Conservation (phyloP, 192 early-diverging fungal species). For the Pecoramyces ruminantium region DNA sequence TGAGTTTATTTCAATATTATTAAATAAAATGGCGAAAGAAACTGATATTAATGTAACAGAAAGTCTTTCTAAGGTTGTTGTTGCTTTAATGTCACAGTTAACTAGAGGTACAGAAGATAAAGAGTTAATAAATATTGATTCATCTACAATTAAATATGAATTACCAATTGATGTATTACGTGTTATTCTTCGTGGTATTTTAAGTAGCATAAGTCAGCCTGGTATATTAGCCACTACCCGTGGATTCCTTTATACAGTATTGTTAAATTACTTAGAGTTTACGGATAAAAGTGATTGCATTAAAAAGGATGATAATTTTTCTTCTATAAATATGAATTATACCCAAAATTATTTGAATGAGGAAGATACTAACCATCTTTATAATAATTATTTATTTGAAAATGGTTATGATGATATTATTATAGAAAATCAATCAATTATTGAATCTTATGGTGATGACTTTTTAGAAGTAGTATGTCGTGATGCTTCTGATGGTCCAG, state of each 20-base stretch:
- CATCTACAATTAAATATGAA: neutral
- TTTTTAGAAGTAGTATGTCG: constrained; percentile 54
- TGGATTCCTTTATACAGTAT: neutral
- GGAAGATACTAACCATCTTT: neutral
- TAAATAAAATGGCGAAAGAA: constrained; percentile 11
- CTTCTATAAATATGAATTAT: neutral
- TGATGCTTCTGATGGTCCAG: constrained; percentile 69
- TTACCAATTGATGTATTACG: neutral
- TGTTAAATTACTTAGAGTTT: neutral
- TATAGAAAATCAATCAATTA: constrained; percentile 7
- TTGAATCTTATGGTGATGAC: constrained; percentile 39
- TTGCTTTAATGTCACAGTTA: constrained; percentile 38
- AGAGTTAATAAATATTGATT: neutral
- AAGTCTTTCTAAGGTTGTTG: constrained; percentile 29
- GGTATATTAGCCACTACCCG: neutral
- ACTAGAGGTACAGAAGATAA: neutral
- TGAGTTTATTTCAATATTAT: constrained; percentile 49
- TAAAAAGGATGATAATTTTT: neutral
- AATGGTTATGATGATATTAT: neutral
- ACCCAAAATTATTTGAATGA: neutral
- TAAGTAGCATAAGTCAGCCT: neutral
- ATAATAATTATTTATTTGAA: neutral
- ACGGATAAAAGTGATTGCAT: neutral
- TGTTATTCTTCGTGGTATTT: neutral
- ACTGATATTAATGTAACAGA: constrained; percentile 25